Evolutionary conservation across 495 filamentous ascomycete genomes (phyloP).

Genomic region (Penicillium parvum): DNA sequence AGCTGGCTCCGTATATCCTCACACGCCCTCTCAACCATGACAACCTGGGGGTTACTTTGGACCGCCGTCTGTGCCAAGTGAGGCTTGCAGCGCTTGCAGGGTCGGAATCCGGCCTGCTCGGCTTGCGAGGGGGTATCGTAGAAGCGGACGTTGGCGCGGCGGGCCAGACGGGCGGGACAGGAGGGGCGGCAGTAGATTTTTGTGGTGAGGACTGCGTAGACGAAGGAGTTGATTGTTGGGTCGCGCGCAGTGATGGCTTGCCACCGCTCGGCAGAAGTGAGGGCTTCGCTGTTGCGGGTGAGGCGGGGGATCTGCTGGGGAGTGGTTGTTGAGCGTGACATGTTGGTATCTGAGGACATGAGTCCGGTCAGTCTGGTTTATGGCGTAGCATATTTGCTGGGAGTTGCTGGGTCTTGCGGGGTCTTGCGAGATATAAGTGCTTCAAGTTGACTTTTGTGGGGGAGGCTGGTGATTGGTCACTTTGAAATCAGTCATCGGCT

Average conservation of each 20-base stretch:
- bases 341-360: background rate
- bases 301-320: conserved; percentile 28
- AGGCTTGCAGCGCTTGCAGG: conserved; percentile 64
- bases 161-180: conserved; percentile 56
- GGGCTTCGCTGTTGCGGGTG: conserved; percentile 9
- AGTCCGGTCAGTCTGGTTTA: background rate
- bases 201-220: conserved; percentile 60
- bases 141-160: conserved; percentile 58
- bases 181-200: conserved; percentile 62
- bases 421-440: background rate
- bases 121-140: conserved; percentile 53
- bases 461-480: conserved; percentile 28
- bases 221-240: conserved; percentile 46
- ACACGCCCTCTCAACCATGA: conserved; percentile 45
- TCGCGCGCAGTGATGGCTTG: conserved; percentile 52
- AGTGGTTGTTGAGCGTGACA: background rate
- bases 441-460: background rate
- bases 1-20: conserved; percentile 25
- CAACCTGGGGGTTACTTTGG: conserved; percentile 36
- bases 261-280: conserved; percentile 47
- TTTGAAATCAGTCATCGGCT: conserved; percentile 23
- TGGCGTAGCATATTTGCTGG: background rate
- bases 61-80: conserved; percentile 32
- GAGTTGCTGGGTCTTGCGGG: background rate
- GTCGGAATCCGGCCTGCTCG: conserved; percentile 50